These are phyloP conservation scores for Trichoderma koningii DNA, from an alignment of 2,329 filamentous ascomycete species.

Conservation along the genomic window DNA sequence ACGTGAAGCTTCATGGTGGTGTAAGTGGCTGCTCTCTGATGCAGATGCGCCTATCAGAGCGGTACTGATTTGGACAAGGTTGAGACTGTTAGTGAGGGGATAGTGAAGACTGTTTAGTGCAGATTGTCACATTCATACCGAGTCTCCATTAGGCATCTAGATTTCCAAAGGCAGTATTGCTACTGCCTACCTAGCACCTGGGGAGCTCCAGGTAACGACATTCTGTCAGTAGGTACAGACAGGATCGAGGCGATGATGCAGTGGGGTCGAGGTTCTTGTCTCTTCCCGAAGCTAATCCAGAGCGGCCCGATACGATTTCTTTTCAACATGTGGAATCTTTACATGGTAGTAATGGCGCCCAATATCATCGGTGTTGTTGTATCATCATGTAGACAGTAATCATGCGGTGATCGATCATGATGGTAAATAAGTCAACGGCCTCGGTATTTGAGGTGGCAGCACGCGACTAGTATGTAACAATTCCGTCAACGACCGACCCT, in stretches of 20 bases:
- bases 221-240: background rate
- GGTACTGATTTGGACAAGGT: too few relatives aligned
- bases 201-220: constrained; percentile 15
- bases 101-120: too few relatives aligned
- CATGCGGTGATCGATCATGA: too few relatives aligned
- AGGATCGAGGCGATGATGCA: background rate
- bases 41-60: too few relatives aligned
- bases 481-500: background rate
- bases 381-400: too few relatives aligned
- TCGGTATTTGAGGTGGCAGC: too few relatives aligned
- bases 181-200: constrained; percentile 16
- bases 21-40: background rate
- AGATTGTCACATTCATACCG: background rate
- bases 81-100: too few relatives aligned
- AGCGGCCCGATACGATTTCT: background rate
- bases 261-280: background rate
- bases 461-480: too few relatives aligned
- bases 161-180: background rate
- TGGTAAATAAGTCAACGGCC: too few relatives aligned
- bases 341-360: too few relatives aligned
- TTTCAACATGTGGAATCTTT: background rate
- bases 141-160: background rate
- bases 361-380: too few relatives aligned
- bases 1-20: constrained; percentile 2
- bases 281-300: constrained; percentile 1